Evolutionary conservation across 2,329 filamentous ascomycete species (phyloP), one percentile per base, ranked within the genome.

Genomic region (Penicillium sp.): DNA sequence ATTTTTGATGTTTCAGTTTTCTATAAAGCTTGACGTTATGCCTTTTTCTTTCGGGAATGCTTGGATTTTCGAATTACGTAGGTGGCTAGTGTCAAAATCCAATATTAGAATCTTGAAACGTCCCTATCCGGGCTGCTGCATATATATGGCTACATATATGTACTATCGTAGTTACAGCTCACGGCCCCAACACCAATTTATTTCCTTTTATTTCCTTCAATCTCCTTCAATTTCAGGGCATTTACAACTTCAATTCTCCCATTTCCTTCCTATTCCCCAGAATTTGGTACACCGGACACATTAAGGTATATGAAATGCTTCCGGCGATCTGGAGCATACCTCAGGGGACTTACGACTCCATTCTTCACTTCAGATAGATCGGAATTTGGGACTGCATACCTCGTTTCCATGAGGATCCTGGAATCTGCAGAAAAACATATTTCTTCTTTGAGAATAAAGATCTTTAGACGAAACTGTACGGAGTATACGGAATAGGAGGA

Each of bases 11-110:
- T 26, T 40, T 32, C 3, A 22, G 35, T 22, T 33, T 9, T 1
- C 12, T 38, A 10, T 15, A 43, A 17, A 17, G 26, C 26, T 22
- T 15, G 26, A 34, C 15, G 34, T 17, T 5, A 19, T 28, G 52
- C 51, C 53, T 55, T 47, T 38, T 49, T 56, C n/a, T 57, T 45
- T 49, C 32, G 17, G 37, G 10, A 13, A 33, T 21, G 12, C 17
- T 19, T 34, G 9, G 17, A n/a, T n/a, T 4, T 17, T 26, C 3
- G 2, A 32, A 19, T 19, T 40, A 50, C 48, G 43, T 50, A 47
- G 24, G 48, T 49, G 47, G 48, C 48, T 49, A 33, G 6, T 24
- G 13, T 22, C 17, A 38, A 38, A 38, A 38, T 19, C 13, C 26
- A 32, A 32, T 13, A 34, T 32, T 22, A 34, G n/a, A 26, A 33